A percentile compares a stretch with the other conserved stretches of the same genome.
Conservation (phyloP, 78 protist species). For the Ministeria vibrans region DNA sequence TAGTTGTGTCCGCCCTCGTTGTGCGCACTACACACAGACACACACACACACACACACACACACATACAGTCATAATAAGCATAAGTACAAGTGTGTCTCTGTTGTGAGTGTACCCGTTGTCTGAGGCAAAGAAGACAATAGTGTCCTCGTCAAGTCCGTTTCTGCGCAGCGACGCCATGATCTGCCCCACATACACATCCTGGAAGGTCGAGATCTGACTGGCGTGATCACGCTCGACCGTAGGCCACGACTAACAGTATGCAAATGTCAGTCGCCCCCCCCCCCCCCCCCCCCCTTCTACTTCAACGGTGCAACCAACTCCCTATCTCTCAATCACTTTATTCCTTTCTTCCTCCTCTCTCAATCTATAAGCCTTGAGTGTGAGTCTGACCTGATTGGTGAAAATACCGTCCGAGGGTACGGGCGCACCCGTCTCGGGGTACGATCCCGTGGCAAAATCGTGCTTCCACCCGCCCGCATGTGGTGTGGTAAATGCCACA, state of each 20-base stretch:
- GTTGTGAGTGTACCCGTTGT: too few species aligned
- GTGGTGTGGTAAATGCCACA: conserved; percentile 10
- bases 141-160: conserved; percentile 11
- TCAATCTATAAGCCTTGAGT: too few species aligned
- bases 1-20: conserved; percentile 9
- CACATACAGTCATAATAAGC: too few species aligned
- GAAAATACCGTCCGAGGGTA: conserved; percentile 1
- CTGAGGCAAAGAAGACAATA: conserved; percentile 11
- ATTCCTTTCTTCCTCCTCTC: too few species aligned
- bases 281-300: too few species aligned
- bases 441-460: not conserved
- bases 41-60: too few species aligned
- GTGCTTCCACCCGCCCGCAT: conserved; percentile 21
- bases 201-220: conserved; percentile 3
- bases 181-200: not conserved
- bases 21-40: too few species aligned
- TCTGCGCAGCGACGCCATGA: not conserved
- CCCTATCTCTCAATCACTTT: too few species aligned
- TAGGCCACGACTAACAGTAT: too few species aligned
- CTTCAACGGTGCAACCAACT: too few species aligned
- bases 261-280: too few species aligned
- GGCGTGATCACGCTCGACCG: conserved; percentile 15
- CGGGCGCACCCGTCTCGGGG: conserved; percentile 5
- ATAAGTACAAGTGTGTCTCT: too few species aligned
- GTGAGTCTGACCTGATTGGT: not conserved